Evolutionary conservation across 345 rosid species (phyloP).

Genomic region (Syzygium jambos): DNA sequence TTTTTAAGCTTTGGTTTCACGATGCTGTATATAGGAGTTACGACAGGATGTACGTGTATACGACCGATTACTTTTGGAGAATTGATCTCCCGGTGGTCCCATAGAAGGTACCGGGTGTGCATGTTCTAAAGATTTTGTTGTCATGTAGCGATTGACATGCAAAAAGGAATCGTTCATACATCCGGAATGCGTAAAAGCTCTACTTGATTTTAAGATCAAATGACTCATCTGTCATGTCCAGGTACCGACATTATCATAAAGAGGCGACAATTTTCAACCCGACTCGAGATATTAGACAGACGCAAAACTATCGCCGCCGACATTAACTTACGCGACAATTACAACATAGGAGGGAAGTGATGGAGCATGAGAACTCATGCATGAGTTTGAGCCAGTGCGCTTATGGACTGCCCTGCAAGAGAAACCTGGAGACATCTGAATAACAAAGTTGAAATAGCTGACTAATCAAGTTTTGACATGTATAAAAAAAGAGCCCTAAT

Average conservation of each 20-base stretch:
- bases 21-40: neutral
- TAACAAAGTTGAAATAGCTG: neutral
- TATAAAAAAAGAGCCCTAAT: neutral
- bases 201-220: neutral
- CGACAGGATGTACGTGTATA: rapidly evolving
- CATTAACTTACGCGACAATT: neutral
- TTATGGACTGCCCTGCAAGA: neutral
- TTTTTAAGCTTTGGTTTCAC: rapidly evolving
- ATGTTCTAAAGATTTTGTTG: neutral
- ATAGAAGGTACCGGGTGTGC: neutral
- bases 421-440: neutral
- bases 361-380: neutral
- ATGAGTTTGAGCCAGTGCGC: neutral
- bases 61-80: rapidly evolving
- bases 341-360: neutral
- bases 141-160: neutral
- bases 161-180: neutral
- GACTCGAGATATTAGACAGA: neutral
- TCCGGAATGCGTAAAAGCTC: neutral
- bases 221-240: neutral
- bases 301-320: neutral
- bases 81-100: neutral
- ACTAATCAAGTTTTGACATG: neutral
- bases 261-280: neutral
- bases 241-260: neutral